Percentiles rank a stretch among this genome's conserved stretches.
Evolutionary conservation across 73 alveolate genomes (phyloP).

Genomic region (Tetrahymena elliotti): DNA sequence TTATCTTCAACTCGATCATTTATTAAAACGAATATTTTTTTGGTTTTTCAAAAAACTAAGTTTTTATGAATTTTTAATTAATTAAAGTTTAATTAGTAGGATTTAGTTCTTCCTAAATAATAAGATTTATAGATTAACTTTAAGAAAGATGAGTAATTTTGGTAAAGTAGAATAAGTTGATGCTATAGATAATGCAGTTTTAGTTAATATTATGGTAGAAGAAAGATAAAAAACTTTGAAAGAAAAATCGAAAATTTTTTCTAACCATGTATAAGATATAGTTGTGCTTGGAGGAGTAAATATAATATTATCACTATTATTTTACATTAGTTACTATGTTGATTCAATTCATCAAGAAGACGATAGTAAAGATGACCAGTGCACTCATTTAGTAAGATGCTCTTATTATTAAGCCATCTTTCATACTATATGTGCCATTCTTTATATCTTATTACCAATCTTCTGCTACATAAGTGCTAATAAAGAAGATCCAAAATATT

Average conservation of each 20-base stretch:
- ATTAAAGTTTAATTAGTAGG: neutral
- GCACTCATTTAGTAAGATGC: neutral
- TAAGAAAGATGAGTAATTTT: neutral
- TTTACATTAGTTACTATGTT: neutral
- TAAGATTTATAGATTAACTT: too few species aligned
- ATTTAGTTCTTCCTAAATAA: neutral
- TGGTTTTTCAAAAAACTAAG: too few species aligned
- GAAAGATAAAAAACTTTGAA: neutral
- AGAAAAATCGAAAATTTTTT: neutral
- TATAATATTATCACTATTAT: neutral
- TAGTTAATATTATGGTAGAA: neutral
- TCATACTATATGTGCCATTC: neutral
- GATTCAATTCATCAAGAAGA: neutral
- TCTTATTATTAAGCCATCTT: neutral
- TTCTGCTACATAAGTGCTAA: neutral
- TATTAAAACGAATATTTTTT: neutral
- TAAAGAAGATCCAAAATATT: neutral
- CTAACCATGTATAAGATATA: neutral
- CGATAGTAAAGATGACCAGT: neutral
- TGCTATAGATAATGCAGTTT: neutral
- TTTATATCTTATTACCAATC: neutral
- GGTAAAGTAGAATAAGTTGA: neutral
- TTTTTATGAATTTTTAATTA: too few species aligned
- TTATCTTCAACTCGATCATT: too few species aligned
- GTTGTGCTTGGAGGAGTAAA: neutral